Evolutionary conservation across 257 asterid genomes (phyloP).

Genomic region (Solanum paucissectum): DNA sequence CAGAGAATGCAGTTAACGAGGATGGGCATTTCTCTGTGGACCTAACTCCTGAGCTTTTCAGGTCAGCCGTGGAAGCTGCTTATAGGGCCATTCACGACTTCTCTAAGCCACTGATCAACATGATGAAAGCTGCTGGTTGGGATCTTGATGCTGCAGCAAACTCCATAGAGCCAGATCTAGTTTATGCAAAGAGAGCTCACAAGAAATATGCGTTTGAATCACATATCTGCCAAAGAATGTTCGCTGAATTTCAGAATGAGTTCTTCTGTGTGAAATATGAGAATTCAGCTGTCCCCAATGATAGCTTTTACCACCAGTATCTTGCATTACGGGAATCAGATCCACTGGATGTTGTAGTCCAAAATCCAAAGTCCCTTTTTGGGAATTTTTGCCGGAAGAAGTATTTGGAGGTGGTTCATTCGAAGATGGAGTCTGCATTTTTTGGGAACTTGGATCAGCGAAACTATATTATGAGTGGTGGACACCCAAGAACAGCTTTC

Average conservation of each 20-base stretch:
- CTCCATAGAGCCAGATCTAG: constrained; percentile 68
- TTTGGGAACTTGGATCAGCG: constrained; percentile 87
- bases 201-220: constrained; percentile 96
- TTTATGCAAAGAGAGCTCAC: constrained; percentile 90
- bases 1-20: constrained; percentile 55
- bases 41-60: constrained; percentile 69
- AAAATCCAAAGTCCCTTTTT: constrained; percentile 55
- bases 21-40: constrained; percentile 33
- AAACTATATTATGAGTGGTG: constrained; percentile 58
- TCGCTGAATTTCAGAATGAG: constrained; percentile 81
- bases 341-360: constrained; percentile 83
- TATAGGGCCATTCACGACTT: constrained; percentile 85
- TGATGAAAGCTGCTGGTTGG: constrained; percentile 99
- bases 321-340: constrained; percentile 71
- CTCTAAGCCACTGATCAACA: constrained; percentile 91
- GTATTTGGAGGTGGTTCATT: constrained; percentile 65
- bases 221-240: constrained; percentile 90
- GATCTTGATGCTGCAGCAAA: constrained; percentile 96
- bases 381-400: constrained; percentile 75
- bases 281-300: constrained; percentile 21
- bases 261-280: constrained; percentile 49
- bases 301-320: constrained; percentile 52
- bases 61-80: constrained; percentile 68
- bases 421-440: constrained; percentile 92
- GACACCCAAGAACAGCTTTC: constrained; percentile 93